phyloP scores from a whole-genome alignment of 164 flowering plant species.

The Malania oleifera region DNA sequence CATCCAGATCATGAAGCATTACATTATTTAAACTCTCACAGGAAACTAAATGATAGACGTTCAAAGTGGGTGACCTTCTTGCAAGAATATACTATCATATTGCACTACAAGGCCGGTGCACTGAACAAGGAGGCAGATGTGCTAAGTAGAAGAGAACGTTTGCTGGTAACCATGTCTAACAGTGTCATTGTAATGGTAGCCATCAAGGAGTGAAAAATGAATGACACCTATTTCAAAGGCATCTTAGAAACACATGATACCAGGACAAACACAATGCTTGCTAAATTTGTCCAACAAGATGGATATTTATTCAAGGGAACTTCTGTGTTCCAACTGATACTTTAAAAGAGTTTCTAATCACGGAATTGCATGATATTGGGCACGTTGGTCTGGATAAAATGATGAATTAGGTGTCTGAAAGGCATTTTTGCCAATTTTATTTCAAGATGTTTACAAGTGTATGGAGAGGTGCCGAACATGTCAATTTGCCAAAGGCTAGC shows the following conservation, averaged over 20 bases:
- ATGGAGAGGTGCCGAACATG: constrained; percentile 2
- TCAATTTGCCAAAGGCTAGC: neutral
- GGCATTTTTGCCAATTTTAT: constrained; percentile 8
- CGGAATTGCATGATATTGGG: neutral
- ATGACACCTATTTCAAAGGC: neutral
- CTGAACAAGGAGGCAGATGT: neutral
- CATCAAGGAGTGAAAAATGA: neutral
- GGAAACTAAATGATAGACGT: neutral
- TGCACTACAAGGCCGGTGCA: neutral
- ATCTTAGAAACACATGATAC: neutral
- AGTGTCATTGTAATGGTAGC: neutral
- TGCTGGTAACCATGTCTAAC: too few species aligned
- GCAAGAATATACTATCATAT: neutral
- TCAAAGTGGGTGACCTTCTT: neutral
- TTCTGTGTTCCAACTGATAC: too few species aligned
- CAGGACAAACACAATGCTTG: neutral
- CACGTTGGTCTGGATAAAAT: neutral
- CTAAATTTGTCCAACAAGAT: too few species aligned
- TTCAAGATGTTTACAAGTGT: neutral
- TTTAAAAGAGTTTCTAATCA: too few species aligned
- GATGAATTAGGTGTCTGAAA: neutral
- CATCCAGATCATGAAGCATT: constrained; percentile 1
- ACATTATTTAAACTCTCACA: too few species aligned
- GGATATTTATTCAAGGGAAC: too few species aligned
- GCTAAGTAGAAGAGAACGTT: too few species aligned